Conservation (phyloP, 805 yeast genomes). For the Komagataella pseudopastoris region DNA sequence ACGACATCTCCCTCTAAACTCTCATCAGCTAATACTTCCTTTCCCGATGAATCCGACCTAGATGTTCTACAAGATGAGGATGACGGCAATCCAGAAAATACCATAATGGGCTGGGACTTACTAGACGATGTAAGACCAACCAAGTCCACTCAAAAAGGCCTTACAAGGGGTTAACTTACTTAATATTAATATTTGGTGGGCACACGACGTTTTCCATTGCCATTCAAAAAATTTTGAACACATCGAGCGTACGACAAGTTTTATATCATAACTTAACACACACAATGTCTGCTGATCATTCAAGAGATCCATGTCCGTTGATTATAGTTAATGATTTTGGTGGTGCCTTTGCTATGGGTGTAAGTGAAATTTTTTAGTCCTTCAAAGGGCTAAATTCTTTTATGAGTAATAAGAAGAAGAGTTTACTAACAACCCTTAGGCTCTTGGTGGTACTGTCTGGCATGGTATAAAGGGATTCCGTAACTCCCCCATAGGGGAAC, state of each 20-base stretch:
- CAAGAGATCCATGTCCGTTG: conserved; percentile 98
- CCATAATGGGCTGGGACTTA: not conserved
- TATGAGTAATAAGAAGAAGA: not conserved
- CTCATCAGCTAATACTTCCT: not conserved
- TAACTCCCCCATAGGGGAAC: conserved; percentile 94
- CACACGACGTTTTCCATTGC: not conserved
- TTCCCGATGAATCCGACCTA: not conserved
- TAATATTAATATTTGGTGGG: not conserved
- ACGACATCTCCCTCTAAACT: not conserved
- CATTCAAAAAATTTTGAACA: not conserved
- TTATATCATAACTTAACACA: not conserved
- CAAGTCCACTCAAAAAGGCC: not conserved
- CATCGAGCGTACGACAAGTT: not conserved
- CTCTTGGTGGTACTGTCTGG: conserved; percentile 97
- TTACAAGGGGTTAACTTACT: not conserved
- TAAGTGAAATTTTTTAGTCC: conserved; percentile 8
- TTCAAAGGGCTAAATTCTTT: not conserved
- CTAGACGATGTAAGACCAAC: not conserved
- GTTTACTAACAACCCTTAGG: conserved; percentile 10
- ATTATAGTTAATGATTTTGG: conserved; percentile 95
- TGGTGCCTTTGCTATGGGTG: conserved; percentile 99
- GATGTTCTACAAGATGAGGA: not conserved
- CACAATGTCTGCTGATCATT: conserved; percentile 84
- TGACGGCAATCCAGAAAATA: not conserved
- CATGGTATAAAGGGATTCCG: conserved; percentile 98